Conservation (phyloP, 1,139 yeast genomes). For the Saccharomycopsis phalli region DNA sequence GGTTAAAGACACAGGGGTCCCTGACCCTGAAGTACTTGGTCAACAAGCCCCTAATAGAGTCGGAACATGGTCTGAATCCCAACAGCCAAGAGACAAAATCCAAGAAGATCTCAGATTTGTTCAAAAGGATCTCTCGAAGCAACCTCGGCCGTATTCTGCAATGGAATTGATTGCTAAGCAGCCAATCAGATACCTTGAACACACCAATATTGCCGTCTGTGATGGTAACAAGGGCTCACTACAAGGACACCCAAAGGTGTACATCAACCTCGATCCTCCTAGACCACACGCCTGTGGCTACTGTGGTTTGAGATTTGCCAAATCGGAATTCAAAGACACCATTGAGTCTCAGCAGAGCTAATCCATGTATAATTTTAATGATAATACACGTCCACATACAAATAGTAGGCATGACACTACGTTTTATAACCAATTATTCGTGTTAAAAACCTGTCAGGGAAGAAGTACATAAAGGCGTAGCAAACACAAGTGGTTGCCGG, state of each 20-base stretch:
- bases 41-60: conserved; percentile 72
- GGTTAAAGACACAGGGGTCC: conserved; percentile 9
- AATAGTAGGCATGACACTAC: too few relatives aligned
- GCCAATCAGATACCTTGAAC: conserved; percentile 56
- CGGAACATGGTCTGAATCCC: conserved; percentile 64
- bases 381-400: too few relatives aligned
- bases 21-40: conserved; percentile 7
- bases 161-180: conserved; percentile 71
- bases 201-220: conserved; percentile 64
- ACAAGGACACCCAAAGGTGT: conserved; percentile 82
- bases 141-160: conserved; percentile 80
- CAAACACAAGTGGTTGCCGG: too few relatives aligned
- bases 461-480: too few relatives aligned
- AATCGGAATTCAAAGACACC: conserved; percentile 24
- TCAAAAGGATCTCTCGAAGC: conserved; percentile 56
- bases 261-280: conserved; percentile 71
- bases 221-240: conserved; percentile 73
- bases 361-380: too few relatives aligned
- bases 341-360: too few relatives aligned
- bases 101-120: conserved; percentile 61
- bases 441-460: too few relatives aligned
- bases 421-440: too few relatives aligned
- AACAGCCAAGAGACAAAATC: conserved; percentile 52
- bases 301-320: conserved; percentile 65
- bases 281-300: conserved; percentile 68